Evolutionary conservation across 2,329 filamentous ascomycete genomes (phyloP).

Genomic region (Beauveria sp.): DNA sequence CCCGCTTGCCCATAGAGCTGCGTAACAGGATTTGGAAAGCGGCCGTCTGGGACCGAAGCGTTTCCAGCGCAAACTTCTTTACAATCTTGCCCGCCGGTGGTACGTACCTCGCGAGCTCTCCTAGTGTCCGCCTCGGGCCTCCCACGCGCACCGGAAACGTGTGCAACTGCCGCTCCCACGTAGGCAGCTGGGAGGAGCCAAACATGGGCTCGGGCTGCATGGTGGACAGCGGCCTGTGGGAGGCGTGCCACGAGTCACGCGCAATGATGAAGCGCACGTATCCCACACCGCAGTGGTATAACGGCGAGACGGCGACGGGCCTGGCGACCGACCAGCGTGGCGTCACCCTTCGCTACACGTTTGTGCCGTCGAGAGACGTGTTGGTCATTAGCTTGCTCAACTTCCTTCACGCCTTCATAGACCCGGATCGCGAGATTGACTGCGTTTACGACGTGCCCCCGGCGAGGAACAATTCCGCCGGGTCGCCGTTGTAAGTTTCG

Average conservation of each 20-base stretch:
- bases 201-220: neutral
- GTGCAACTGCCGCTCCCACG: too few relatives aligned
- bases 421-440: neutral
- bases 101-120: too few relatives aligned
- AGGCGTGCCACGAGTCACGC: neutral
- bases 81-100: too few relatives aligned
- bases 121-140: too few relatives aligned
- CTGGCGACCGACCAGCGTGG: neutral
- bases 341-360: neutral
- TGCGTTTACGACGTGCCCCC: neutral
- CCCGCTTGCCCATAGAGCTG: too few relatives aligned
- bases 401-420: neutral
- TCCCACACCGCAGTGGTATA: neutral
- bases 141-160: too few relatives aligned
- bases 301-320: neutral
- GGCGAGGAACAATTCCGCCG: too few relatives aligned
- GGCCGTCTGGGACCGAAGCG: too few relatives aligned
- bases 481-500: too few relatives aligned
- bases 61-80: too few relatives aligned
- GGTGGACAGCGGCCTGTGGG: neutral
- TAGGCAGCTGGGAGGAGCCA: too few relatives aligned
- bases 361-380: neutral
- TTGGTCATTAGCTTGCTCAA: neutral
- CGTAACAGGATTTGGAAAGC: too few relatives aligned
- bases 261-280: neutral